Percentiles rank a stretch among this genome's conserved stretches.
phyloP scores from a whole-genome alignment of 345 rosid species.

The Triadica sebifera region DNA sequence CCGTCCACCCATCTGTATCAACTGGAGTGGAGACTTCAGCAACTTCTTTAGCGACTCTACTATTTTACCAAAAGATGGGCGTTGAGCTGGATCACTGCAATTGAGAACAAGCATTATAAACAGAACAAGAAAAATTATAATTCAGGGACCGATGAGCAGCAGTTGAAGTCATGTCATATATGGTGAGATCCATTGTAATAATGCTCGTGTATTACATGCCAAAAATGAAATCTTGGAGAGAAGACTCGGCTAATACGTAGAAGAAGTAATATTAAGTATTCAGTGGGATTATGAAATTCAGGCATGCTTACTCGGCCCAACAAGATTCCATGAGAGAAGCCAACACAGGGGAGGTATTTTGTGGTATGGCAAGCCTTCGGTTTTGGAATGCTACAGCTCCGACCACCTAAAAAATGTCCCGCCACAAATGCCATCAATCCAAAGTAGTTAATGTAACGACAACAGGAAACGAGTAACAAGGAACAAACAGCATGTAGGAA shows the following conservation, averaged over 20 bases:
- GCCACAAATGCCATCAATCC: background rate
- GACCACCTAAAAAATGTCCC: conserved; percentile 57
- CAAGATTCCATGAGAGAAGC: conserved; percentile 93
- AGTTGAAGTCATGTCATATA: background rate
- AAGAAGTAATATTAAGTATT: background rate
- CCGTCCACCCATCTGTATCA: conserved; percentile 56
- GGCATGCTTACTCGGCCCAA: conserved; percentile 74
- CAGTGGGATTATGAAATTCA: background rate
- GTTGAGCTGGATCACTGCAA: conserved; percentile 68
- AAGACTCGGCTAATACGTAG: background rate
- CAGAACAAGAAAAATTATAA: background rate
- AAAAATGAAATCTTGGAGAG: background rate
- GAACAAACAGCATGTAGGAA: background rate
- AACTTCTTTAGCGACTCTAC: conserved; percentile 73
- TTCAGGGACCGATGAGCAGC: too few species aligned
- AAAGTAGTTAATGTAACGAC: background rate
- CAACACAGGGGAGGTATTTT: conserved; percentile 61
- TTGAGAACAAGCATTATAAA: background rate
- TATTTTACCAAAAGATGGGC: conserved; percentile 67
- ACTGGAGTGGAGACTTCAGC: conserved; percentile 68
- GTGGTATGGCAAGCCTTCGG: conserved; percentile 79
- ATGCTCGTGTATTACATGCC: background rate
- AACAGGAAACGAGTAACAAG: background rate
- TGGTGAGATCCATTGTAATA: background rate
- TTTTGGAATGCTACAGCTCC: conserved; percentile 99